A percentile compares a stretch with the other conserved stretches of the same genome.
Evolutionary conservation across 2,329 filamentous ascomycete genomes (phyloP).

Genomic region (Berkeleyomyces basicola): DNA sequence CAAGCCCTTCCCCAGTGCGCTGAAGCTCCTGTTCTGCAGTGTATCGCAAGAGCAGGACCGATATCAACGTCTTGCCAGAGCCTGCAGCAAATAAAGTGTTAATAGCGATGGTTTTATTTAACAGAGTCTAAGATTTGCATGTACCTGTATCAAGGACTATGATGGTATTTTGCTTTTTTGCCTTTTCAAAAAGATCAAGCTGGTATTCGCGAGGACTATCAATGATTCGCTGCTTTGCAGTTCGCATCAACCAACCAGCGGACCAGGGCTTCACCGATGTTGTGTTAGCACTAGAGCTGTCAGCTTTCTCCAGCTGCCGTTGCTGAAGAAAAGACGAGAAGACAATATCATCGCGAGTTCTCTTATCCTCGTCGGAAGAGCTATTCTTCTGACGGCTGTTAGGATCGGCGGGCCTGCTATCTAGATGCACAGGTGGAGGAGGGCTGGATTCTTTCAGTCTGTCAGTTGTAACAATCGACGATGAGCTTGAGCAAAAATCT

Average conservation of each 20-base stretch:
- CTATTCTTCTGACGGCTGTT: too few relatives aligned
- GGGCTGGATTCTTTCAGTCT: too few relatives aligned
- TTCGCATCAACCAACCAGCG: conserved; percentile 12
- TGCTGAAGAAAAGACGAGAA: neutral
- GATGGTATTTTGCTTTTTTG: conserved; percentile 73
- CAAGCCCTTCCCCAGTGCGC: conserved; percentile 41
- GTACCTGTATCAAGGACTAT: conserved; percentile 81
- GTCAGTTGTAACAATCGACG: too few relatives aligned
- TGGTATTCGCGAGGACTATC: conserved; percentile 78
- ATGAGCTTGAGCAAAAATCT: too few relatives aligned
- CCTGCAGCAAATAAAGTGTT: conserved; percentile 29
- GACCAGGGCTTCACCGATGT: conserved; percentile 2
- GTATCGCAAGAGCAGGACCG: conserved; percentile 65
- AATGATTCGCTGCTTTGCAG: conserved; percentile 41
- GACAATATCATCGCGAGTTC: neutral
- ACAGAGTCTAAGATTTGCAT: neutral
- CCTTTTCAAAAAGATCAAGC: conserved; percentile 73
- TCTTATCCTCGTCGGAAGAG: neutral
- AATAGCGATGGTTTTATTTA: conserved; percentile 13
- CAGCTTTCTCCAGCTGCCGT: neutral
- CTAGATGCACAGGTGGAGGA: too few relatives aligned
- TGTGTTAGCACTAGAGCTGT: neutral
- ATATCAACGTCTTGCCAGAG: conserved; percentile 92
- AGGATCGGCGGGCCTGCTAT: too few relatives aligned
- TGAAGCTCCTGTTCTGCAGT: conserved; percentile 63